Conservation (phyloP, 257 asterid species). For the Nyctanthes arbortristis region DNA sequence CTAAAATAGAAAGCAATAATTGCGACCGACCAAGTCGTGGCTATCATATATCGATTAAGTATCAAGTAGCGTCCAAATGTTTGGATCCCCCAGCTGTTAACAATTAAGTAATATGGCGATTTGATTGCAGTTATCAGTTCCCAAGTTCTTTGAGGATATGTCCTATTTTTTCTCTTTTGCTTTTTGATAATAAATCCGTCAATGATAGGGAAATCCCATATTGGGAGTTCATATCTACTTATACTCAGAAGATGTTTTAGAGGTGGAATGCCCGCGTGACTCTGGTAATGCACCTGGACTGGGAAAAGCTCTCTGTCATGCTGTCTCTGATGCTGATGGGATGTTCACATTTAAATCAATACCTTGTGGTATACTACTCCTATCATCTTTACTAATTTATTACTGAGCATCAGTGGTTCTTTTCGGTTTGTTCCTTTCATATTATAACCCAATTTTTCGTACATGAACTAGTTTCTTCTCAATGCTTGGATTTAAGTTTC, state of each 20-base stretch:
- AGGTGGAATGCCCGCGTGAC: constrained; percentile 76
- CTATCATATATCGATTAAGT: constrained; percentile 7
- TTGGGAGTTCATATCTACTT: constrained; percentile 91
- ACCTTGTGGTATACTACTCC: constrained; percentile 82
- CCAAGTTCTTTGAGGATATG: constrained; percentile 8
- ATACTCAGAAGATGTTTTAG: constrained; percentile 78
- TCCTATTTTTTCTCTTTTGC: constrained; percentile 1
- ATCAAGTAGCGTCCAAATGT: constrained; percentile 7
- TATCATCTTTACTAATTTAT: constrained; percentile 15
- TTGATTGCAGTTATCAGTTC: constrained; percentile 9
- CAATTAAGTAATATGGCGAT: background rate
- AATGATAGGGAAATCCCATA: constrained; percentile 88
- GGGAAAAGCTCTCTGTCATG: constrained; percentile 86
- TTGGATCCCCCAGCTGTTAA: constrained; percentile 9
- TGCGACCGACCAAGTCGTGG: constrained; percentile 12
- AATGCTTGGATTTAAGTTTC: constrained; percentile 5
- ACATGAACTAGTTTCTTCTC: constrained; percentile 12
- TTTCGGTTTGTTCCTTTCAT: constrained; percentile 11
- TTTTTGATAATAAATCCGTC: constrained; percentile 13
- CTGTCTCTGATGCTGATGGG: constrained; percentile 91
- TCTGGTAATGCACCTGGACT: constrained; percentile 76
- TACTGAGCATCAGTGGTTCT: constrained; percentile 10
- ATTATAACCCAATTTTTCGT: background rate
- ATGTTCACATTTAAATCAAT: constrained; percentile 69
- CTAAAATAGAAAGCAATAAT: constrained; percentile 3